Evolutionary conservation across 2,329 filamentous ascomycete species (phyloP), one percentile per base, ranked within the genome.

Genomic region (Cladosporium sp.): DNA sequence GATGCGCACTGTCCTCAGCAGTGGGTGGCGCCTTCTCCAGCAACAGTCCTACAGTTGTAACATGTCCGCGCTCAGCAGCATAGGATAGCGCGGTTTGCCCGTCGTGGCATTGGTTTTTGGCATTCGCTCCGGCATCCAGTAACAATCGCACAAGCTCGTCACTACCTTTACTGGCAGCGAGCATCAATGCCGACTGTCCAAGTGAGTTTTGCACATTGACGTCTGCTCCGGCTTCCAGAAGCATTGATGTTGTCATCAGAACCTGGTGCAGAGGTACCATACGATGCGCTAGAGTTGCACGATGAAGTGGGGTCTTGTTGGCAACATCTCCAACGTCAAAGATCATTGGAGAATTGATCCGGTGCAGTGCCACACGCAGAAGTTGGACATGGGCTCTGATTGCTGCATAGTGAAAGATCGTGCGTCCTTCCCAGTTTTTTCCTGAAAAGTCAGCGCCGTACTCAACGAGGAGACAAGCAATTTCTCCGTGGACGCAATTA

Each of bases 241-340:
- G 40, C 40, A 46, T 46, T 8, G 40, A 46, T 1, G 12, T 3
- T 7, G 14, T 6, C 5, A 3, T n/a, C 5, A 11, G n/a, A 46
- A 2, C 4, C 3, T 12, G n/a, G 12, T 12, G 8, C 8, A 12
- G n/a, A 46, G n/a, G 10, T 21, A 21, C n/a, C 5, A 8, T 8
- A 3, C 3, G 1, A 1, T 1, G 12, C 3, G n/a, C 1, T 11
- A 2, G 8, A 11, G 5, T 4, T 4, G n/a, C 40, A 46, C 8
- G 12, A 10, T 23, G 40, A 0, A 46, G n/a, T 3, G 40, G 0
- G 2, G 18, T 11, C 1, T 4, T 3, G 2, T 2, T 1, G 5
- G 0, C 3, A 0, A 5, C 2, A 8, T 46, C 40, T 2, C 8
- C 8, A 3, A 18, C 8, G 4, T 21, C n/a, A 8, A 46, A 8